Base-by-base conservation (phyloP, 345 rosid species). In the Citrus cavaleriei region DNA sequence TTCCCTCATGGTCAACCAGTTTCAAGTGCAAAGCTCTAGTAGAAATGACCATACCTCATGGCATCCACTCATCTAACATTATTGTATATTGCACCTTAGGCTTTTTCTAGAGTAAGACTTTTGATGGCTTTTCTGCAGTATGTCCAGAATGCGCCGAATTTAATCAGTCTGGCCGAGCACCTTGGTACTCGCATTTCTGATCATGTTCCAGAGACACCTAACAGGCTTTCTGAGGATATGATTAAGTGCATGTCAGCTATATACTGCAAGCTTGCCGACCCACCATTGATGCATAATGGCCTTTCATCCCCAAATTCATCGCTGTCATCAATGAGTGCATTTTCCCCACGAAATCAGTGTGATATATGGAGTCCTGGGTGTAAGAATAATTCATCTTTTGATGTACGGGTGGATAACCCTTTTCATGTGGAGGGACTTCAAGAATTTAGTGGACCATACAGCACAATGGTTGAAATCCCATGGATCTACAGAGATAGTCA, bases 181-280 rank as follows among this genome's bases (percentile, higher is more conserved):
- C 94, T 96, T 1, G 99, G 99, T 7, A 93, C 97, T 49, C 85
- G 89, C 27, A 87, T 93, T 68, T 94, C 97, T 10, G 99, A 96
- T 84, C 99, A 96, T 74, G 88, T 94, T 81, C 94, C 92, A 67
- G 97, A 93, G 81, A 88, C 94, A 32, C 95, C 98, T 22, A 94
- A 93, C 92, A 93, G 89, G 86, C 85, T 96, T 64, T 90, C 98
- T n/a, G 98, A 96, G 87, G 98, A 93, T 76, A 96, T 96, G 98
- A 78, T 96, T 75, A 91, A 89, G 88, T 93, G 94, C 87, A 93
- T 96, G 97, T 88, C 98, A 60, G 90, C 89, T 32, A 92, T 96
- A 76, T 94, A 89, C 82, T 89, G 91, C 92, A 96, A 93, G 88
- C 98, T 96, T 55, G 89, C 93, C 22, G 99, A 96, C 70, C 95